Evolutionary conservation across 768 basidiomycete genomes (phyloP).

Genomic region (Boletus fagicola): DNA sequence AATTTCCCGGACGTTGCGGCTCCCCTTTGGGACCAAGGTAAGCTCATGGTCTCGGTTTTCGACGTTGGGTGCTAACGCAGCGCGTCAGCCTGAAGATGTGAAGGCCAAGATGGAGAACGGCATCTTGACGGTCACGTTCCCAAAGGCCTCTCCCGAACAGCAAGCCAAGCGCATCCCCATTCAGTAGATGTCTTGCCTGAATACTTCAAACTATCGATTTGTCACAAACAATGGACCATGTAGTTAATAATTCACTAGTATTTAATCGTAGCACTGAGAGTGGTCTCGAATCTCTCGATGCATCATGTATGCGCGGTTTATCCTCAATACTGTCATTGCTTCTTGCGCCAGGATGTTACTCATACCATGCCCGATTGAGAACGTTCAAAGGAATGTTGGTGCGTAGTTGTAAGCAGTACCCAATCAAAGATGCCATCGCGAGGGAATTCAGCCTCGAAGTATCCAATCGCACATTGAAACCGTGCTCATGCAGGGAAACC

Average conservation of each 20-base stretch:
- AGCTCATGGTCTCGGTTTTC: background rate
- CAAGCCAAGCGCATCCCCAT: constrained; percentile 41
- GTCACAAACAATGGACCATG: background rate
- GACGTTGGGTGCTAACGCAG: background rate
- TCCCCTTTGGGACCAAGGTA: constrained; percentile 51
- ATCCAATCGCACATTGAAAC: background rate
- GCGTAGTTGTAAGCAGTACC: too few relatives aligned
- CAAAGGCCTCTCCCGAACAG: constrained; percentile 41
- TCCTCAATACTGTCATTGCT: background rate
- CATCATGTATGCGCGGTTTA: background rate
- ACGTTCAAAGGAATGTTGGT: too few relatives aligned
- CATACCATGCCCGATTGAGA: too few relatives aligned
- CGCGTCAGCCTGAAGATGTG: constrained; percentile 41
- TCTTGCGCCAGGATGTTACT: background rate
- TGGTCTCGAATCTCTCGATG: background rate
- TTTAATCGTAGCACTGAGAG: background rate
- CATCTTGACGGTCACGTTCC: constrained; percentile 47
- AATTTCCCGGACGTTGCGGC: constrained; percentile 44
- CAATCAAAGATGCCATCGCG: too few relatives aligned
- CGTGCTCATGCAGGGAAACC: too few relatives aligned
- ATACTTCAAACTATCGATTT: background rate
- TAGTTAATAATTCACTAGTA: background rate
- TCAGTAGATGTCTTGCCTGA: background rate
- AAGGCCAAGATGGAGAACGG: constrained; percentile 49
- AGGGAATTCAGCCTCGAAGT: background rate